phyloP scores from a whole-genome alignment of 2,329 filamentous ascomycete species.

The Ophiostoma sp. region DNA sequence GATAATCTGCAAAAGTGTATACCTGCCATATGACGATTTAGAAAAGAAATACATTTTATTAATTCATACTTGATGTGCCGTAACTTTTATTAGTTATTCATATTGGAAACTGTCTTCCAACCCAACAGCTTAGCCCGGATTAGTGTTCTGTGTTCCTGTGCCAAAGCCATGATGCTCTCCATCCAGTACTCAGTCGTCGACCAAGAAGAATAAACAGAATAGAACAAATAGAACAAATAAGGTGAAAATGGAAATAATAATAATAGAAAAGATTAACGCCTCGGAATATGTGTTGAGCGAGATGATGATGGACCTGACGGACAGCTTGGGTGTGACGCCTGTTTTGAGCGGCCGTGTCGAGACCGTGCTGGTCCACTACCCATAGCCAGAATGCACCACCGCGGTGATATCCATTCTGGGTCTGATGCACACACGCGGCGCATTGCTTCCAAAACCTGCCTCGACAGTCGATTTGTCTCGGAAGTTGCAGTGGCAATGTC shows the following conservation, averaged over 20 bases:
- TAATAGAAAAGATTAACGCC: constrained; percentile 25
- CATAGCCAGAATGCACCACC: constrained; percentile 35
- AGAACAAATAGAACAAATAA: neutral
- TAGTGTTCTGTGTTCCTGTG: neutral
- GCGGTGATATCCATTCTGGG: constrained; percentile 34
- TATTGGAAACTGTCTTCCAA: neutral
- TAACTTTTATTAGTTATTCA: too few relatives aligned
- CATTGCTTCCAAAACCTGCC: constrained; percentile 30
- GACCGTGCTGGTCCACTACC: neutral
- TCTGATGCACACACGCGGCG: constrained; percentile 2
- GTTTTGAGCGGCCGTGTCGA: neutral
- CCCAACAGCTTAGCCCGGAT: neutral
- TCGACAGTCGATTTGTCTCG: constrained; percentile 34
- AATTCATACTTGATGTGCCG: too few relatives aligned
- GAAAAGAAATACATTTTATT: too few relatives aligned
- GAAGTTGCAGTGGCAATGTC: constrained; percentile 19
- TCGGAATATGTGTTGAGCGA: neutral
- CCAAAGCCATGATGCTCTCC: neutral
- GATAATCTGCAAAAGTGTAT: too few relatives aligned
- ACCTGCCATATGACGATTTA: too few relatives aligned
- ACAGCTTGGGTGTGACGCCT: neutral
- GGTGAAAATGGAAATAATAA: neutral
- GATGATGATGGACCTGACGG: neutral
- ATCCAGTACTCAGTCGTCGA: too few relatives aligned
- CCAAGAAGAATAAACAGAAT: neutral